A percentile compares a stretch with the other conserved stretches of the same genome.
Evolutionary conservation across 257 asterid genomes (phyloP).

Genomic region (Apocynum venetum): DNA sequence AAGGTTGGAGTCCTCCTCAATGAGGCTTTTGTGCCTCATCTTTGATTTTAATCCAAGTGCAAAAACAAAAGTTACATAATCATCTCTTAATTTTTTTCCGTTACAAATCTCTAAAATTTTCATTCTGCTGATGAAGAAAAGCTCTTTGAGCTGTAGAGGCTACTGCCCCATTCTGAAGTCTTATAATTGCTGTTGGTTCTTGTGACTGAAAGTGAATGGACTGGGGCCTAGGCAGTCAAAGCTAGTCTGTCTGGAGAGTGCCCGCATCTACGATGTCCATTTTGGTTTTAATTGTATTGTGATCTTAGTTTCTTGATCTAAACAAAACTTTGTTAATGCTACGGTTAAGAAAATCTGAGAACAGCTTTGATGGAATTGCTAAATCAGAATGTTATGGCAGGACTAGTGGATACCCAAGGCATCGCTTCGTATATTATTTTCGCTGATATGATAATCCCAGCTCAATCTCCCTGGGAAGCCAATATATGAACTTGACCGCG

Average conservation of each 20-base stretch:
- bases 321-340: background rate
- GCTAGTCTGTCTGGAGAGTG: background rate
- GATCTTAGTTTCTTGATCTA: conserved; percentile 1
- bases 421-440: background rate
- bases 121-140: background rate
- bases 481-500: background rate
- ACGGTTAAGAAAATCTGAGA: background rate
- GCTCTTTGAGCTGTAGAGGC: background rate
- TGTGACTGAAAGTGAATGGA: conserved; percentile 3
- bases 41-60: background rate
- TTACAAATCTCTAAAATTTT: background rate
- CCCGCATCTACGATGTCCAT: background rate
- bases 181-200: background rate
- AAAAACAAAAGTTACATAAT: background rate
- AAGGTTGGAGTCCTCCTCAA: background rate
- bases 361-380: background rate
- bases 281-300: background rate
- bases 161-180: background rate
- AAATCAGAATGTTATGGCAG: background rate
- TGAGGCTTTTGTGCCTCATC: conserved; percentile 6
- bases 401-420: background rate
- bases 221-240: conserved; percentile 1
- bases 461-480: background rate
- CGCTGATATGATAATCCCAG: background rate
- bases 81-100: background rate